Base-by-base conservation (phyloP, 78 protist species). In the Trichosphaerium sp. region DNA sequence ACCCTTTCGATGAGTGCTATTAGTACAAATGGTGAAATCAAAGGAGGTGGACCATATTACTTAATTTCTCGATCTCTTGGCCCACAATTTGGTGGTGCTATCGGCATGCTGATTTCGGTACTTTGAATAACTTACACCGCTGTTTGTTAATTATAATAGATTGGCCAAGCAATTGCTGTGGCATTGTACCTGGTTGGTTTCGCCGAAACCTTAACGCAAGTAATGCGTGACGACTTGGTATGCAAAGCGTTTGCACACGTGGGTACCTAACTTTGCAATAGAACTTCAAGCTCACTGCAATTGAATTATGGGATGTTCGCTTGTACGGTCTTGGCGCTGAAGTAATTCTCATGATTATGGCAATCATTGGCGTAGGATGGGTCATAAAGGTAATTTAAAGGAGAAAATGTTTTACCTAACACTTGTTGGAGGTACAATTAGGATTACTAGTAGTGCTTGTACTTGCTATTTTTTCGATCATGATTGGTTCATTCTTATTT, bases 51-150 rank as follows among this genome's bases (percentile, higher is more conserved):
- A 35, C 65, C 82, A 56, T 89, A 92, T 57, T 70, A 40, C 47
- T 15, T 88, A 41, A 67, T 92, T 39, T 58, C 90, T 0, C 59
- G 92, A n/a, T 58, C 85, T 42, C 32, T 92, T 11, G 96, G 96
- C 28, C 75, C 82, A 18, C 72, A 55, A 29, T 18, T 78, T 1
- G 87, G 89, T n/a, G 82, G 74, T 14, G 64, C 87, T 11, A 64
- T 82, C 29, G 92, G 92, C 25, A 7, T 83, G n/a, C 21, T 86
- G 29, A 73, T 82, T 32, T 83, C 70, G 28, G n/a, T n/a, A n/a
- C n/a, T n/a, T n/a, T n/a, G n/a, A n/a, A n/a, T n/a, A n/a, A n/a
- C n/a, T n/a, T n/a, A n/a, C n/a, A n/a, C n/a, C n/a, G n/a, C n/a
- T n/a, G n/a, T n/a, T n/a, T n/a, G n/a, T n/a, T n/a, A n/a, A n/a